phyloP scores from a whole-genome alignment of 192 early-diverging fungal genomes.

The Coemansia umbellata region DNA sequence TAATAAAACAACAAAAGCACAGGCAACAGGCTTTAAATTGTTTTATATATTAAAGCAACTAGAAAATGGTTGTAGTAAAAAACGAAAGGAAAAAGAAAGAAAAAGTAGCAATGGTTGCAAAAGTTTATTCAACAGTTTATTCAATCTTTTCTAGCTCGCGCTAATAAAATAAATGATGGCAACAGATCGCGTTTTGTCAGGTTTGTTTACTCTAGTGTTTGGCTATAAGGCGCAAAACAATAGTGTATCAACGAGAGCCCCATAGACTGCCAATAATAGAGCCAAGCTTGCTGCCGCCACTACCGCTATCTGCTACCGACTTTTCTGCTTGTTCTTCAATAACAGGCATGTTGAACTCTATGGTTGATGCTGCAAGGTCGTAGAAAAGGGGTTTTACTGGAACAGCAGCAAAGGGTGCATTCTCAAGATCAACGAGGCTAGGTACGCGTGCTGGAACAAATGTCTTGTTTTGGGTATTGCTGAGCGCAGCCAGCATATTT shows the following conservation, averaged over 20 bases:
- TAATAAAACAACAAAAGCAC: no score
- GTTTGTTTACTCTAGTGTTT: neutral
- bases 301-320: constrained; percentile 1
- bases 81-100: neutral
- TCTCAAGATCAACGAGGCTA: constrained; percentile 23
- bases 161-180: no score
- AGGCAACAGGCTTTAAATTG: no score
- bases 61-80: neutral
- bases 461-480: neutral
- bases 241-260: constrained; percentile 9
- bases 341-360: constrained; percentile 36
- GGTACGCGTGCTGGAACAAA: constrained; percentile 8
- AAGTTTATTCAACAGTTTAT: neutral
- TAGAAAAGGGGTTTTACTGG: constrained; percentile 47
- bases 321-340: constrained; percentile 24
- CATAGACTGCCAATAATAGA: constrained; percentile 45
- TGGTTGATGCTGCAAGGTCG: constrained; percentile 37
- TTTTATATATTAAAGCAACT: neutral
- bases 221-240: neutral
- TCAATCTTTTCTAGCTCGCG: neutral
- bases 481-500: constrained; percentile 7
- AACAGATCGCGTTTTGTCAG: no score
- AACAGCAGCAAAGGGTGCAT: constrained; percentile 14
- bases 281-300: constrained; percentile 26
- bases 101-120: neutral